These are phyloP conservation scores for Hypsizygus marmoreus DNA, from an alignment of 768 basidiomycete species.

Conservation along the genomic window DNA sequence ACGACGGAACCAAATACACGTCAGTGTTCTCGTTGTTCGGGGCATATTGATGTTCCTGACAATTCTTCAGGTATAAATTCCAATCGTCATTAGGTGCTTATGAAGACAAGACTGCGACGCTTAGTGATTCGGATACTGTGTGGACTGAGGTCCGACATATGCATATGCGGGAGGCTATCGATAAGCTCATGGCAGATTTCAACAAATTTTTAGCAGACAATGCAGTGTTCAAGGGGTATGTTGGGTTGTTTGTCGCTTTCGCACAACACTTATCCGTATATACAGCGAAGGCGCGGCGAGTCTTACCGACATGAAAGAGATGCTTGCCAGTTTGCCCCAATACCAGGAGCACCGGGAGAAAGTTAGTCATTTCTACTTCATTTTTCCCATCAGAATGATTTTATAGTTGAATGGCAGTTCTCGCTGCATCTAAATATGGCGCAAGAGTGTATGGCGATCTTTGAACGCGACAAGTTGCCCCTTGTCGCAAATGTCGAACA, in stretches of 20 bases:
- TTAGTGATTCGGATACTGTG: constrained; percentile 87
- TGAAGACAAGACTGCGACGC: constrained; percentile 84
- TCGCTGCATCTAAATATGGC: constrained; percentile 97
- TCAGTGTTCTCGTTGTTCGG: constrained; percentile 40
- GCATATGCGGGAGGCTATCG: constrained; percentile 99
- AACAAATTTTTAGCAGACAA: constrained; percentile 93
- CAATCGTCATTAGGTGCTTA: constrained; percentile 82
- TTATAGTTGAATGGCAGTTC: constrained; percentile 57
- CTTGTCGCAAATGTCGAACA: constrained; percentile 89
- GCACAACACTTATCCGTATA: constrained; percentile 5
- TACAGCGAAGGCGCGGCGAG: constrained; percentile 77
- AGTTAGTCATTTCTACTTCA: constrained; percentile 40
- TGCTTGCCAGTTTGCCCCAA: constrained; percentile 93
- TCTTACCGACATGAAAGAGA: constrained; percentile 98
- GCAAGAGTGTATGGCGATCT: constrained; percentile 93
- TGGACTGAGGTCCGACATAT: constrained; percentile 95
- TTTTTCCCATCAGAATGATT: not conserved
- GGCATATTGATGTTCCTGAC: not conserved
- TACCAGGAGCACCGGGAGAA: constrained; percentile 95
- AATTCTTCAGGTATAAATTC: constrained; percentile 77
- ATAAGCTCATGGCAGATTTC: constrained; percentile 95
- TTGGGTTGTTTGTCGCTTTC: constrained; percentile 8
- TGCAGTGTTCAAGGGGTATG: constrained; percentile 89
- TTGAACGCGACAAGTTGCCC: constrained; percentile 85
- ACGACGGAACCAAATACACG: constrained; percentile 86